A percentile compares a stretch with the other conserved stretches of the same genome.
phyloP scores from a whole-genome alignment of 345 rosid species.

The Moricandia arvensis region DNA sequence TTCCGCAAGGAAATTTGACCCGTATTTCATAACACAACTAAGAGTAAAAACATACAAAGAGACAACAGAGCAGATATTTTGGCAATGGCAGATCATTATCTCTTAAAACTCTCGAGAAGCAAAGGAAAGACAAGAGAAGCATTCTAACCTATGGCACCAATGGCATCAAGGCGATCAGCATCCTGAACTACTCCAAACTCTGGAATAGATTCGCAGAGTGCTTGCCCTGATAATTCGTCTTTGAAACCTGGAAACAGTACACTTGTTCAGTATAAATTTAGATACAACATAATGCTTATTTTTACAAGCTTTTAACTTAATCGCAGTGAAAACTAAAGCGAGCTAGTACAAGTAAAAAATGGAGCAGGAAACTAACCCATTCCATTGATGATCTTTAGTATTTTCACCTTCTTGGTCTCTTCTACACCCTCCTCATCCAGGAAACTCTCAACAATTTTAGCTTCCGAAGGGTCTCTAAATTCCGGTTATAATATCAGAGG shows the following conservation, averaged over 20 bases:
- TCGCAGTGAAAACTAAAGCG: background rate
- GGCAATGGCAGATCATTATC: background rate
- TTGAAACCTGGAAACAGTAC: slow-evolving; percentile 62
- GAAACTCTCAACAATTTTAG: slow-evolving; percentile 68
- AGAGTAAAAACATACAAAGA: background rate
- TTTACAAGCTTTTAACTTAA: too few relatives aligned
- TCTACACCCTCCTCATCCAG: slow-evolving; percentile 66
- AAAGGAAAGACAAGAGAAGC: background rate
- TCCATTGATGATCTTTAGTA: slow-evolving; percentile 59
- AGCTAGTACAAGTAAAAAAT: background rate
- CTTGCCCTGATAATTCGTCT: slow-evolving; percentile 59
- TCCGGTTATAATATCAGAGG: too few relatives aligned
- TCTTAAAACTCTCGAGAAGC: background rate
- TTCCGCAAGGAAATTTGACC: too few relatives aligned
- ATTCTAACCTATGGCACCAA: slow-evolving; percentile 75
- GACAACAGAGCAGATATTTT: background rate
- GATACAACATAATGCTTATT: too few relatives aligned
- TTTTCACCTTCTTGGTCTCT: slow-evolving; percentile 59
- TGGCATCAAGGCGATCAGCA: slow-evolving; percentile 93
- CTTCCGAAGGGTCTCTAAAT: slow-evolving; percentile 65
- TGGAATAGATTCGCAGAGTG: slow-evolving; percentile 42
- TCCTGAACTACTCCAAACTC: slow-evolving; percentile 90
- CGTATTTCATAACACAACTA: too few relatives aligned
- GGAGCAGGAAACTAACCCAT: slow-evolving; percentile 56
- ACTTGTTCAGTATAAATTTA: slow-evolving; percentile 27